Evolutionary conservation across 2,329 filamentous ascomycete species (phyloP).

Genomic region (Amesomyces nigricolor): DNA sequence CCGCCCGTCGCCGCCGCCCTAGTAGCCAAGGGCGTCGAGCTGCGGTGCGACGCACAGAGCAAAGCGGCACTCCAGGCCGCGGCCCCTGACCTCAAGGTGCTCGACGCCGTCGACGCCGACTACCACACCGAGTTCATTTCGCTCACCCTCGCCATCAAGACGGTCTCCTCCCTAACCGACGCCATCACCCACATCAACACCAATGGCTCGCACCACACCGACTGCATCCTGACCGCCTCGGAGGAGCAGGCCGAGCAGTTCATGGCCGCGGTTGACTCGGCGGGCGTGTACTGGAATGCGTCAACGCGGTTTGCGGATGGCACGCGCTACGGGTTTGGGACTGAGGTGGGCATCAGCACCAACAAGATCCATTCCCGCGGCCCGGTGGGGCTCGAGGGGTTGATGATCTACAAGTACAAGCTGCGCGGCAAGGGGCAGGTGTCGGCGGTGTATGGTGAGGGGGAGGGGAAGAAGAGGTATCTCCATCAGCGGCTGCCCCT

Average conservation of each 20-base stretch:
- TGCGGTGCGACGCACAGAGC: constrained; percentile 70
- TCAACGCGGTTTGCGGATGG: constrained; percentile 92
- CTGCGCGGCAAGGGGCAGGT: constrained; percentile 77
- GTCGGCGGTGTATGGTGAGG: constrained; percentile 68
- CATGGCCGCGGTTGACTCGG: constrained; percentile 78
- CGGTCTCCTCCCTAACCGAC: constrained; percentile 60
- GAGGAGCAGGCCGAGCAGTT: constrained; percentile 68
- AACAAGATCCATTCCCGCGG: constrained; percentile 97
- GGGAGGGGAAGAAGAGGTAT: constrained; percentile 52
- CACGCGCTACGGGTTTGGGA: constrained; percentile 95
- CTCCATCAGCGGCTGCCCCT: constrained; percentile 53
- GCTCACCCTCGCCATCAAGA: constrained; percentile 77
- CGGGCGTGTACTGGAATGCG: constrained; percentile 95
- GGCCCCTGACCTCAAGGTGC: constrained; percentile 44
- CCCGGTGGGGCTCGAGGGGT: constrained; percentile 85
- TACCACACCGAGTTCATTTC: constrained; percentile 87
- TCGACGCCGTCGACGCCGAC: constrained; percentile 63
- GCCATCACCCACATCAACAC: constrained; percentile 86
- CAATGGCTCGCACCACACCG: constrained; percentile 91
- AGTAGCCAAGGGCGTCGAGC: constrained; percentile 67
- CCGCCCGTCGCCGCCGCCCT: constrained; percentile 70
- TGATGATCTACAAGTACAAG: constrained; percentile 98
- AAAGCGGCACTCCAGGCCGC: constrained; percentile 55
- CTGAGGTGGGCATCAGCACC: constrained; percentile 95
- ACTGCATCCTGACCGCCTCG: constrained; percentile 75